These are phyloP conservation scores for Talaromyces proteolyticus DNA, from an alignment of 495 filamentous ascomycete genomes.

Conservation along the genomic window DNA sequence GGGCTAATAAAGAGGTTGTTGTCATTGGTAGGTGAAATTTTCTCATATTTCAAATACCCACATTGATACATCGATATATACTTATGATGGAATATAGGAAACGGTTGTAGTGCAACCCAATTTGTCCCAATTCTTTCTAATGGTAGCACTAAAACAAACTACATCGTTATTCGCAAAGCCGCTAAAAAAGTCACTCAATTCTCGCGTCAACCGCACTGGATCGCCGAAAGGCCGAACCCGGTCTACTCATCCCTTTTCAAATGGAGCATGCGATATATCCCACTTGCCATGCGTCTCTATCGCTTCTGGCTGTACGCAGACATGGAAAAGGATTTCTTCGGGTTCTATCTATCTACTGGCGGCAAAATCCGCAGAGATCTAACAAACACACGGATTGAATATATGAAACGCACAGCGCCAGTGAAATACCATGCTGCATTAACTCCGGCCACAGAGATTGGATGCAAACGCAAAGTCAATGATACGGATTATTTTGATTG, in stretches of 20 bases:
- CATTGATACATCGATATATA: no score
- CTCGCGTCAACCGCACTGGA: slow-evolving; percentile 47
- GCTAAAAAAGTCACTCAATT: slow-evolving; percentile 41
- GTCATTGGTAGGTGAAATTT: slow-evolving; percentile 38
- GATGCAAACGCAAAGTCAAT: slow-evolving; percentile 44
- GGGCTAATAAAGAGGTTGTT: slow-evolving; percentile 46
- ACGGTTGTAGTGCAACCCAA: slow-evolving; percentile 38
- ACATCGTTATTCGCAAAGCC: background rate
- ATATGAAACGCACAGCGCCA: slow-evolving; percentile 36
- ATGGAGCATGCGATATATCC: slow-evolving; percentile 18
- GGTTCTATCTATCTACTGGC: slow-evolving; percentile 10
- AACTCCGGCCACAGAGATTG: slow-evolving; percentile 39
- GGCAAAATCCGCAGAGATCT: slow-evolving; percentile 17
- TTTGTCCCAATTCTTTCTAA: slow-evolving; percentile 30
- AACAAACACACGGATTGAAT: slow-evolving; percentile 20
- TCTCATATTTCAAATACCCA: background rate
- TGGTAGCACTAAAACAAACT: slow-evolving; percentile 10
- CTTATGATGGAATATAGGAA: slow-evolving; percentile 10
- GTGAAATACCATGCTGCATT: slow-evolving; percentile 46
- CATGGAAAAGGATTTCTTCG: slow-evolving; percentile 25
- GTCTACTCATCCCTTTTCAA: slow-evolving; percentile 16
- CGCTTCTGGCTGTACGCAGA: slow-evolving; percentile 7
- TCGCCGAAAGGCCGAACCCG: slow-evolving; percentile 27
- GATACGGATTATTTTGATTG: slow-evolving; percentile 42
- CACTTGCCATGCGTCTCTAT: slow-evolving; percentile 15